Conservation (phyloP, 179 eudicot genomes). For the Nepenthes alata region DNA sequence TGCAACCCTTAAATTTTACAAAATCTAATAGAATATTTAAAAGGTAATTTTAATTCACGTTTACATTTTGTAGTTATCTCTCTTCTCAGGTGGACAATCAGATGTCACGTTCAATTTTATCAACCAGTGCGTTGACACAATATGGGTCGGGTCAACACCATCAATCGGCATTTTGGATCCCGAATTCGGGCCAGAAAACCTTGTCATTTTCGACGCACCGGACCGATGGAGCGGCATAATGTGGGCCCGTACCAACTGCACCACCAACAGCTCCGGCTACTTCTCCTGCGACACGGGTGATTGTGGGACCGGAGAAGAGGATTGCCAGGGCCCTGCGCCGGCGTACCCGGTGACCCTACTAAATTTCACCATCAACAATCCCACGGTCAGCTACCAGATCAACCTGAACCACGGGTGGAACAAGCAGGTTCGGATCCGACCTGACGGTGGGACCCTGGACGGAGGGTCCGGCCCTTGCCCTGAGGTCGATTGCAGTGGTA, state of each 20-base stretch:
- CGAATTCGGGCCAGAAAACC: constrained; percentile 11
- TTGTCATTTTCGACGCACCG: constrained; percentile 11
- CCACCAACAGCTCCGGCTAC: constrained; percentile 4
- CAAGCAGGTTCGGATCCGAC: constrained; percentile 12
- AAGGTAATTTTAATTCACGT: no score
- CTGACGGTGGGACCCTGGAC: constrained; percentile 1
- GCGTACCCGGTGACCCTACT: constrained; percentile 29
- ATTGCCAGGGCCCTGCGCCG: constrained; percentile 30
- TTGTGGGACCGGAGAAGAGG: constrained; percentile 24
- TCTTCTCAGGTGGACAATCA: no score
- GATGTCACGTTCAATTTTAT: constrained; percentile 11
- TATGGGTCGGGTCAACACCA: constrained; percentile 28
- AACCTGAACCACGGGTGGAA: constrained; percentile 58
- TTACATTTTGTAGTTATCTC: no score
- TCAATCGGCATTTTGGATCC: constrained; percentile 8
- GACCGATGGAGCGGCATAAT: constrained; percentile 36
- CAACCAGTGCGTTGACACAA: constrained; percentile 29
- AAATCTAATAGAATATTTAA: no score
- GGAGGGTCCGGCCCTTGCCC: constrained; percentile 6
- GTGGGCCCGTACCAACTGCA: constrained; percentile 29
- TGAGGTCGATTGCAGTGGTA: constrained; percentile 11
- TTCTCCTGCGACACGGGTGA: constrained; percentile 25
- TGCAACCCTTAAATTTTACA: no score
- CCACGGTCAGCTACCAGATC: constrained; percentile 30
- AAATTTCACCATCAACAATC: constrained; percentile 27